Conservation (phyloP, 805 yeast genomes). For the Candida hispaniensis region DNA sequence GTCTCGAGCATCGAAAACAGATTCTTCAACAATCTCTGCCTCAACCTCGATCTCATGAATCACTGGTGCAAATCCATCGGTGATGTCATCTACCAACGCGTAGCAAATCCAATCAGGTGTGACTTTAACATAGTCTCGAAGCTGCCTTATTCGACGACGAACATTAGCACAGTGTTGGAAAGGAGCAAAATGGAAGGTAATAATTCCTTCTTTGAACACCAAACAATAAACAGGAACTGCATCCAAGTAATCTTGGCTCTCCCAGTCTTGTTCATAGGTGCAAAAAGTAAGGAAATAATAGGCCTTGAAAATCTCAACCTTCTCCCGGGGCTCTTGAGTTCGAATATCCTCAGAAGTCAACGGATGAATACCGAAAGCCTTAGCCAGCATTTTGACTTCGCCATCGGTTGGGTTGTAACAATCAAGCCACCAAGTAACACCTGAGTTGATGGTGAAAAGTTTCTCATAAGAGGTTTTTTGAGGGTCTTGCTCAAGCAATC, state of each 20-base stretch:
- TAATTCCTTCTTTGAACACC: conserved; percentile 49
- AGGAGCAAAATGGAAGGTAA: conserved; percentile 52
- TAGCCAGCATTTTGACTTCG: conserved; percentile 85
- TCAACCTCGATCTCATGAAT: conserved; percentile 48
- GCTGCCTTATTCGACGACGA: conserved; percentile 52
- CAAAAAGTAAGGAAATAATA: conserved; percentile 96
- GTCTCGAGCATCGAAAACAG: conserved; percentile 72
- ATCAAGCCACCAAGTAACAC: conserved; percentile 99
- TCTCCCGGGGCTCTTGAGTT: conserved; percentile 94
- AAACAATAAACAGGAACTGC: conserved; percentile 51
- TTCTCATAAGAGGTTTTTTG: conserved; percentile 45
- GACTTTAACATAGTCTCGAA: conserved; percentile 49
- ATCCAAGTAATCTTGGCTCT: conserved; percentile 66
- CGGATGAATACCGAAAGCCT: conserved; percentile 95
- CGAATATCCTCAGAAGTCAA: conserved; percentile 95
- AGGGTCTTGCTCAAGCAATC: conserved; percentile 45
- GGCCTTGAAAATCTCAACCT: conserved; percentile 80
- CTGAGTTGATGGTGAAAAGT: conserved; percentile 63
- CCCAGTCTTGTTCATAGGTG: conserved; percentile 81
- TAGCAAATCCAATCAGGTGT: conserved; percentile 58
- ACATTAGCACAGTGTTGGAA: conserved; percentile 51
- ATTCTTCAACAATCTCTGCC: conserved; percentile 61
- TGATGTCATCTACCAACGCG: conserved; percentile 55
- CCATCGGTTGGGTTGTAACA: conserved; percentile 89
- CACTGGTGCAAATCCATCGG: conserved; percentile 54